Evolutionary conservation across 306 rosid species (phyloP).

Genomic region (Potentilla sterilis): DNA sequence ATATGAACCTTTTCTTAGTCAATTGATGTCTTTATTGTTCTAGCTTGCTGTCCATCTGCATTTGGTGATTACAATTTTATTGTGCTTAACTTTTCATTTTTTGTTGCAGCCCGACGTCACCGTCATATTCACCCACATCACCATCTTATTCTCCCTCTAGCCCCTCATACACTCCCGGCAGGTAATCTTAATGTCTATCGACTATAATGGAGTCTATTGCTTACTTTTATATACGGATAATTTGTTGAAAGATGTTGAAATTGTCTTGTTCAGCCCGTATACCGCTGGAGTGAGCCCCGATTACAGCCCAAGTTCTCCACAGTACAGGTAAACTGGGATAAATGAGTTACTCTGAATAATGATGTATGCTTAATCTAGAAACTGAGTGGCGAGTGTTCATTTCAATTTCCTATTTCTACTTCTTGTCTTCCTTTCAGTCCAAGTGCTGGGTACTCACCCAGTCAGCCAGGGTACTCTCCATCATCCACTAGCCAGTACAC

Average conservation of each 20-base stretch:
- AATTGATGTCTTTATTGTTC: neutral
- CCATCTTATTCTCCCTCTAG: constrained; percentile 96
- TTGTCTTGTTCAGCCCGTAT: constrained; percentile 59
- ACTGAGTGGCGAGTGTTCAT: constrained; percentile 5
- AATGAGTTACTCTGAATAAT: neutral
- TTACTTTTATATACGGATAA: neutral
- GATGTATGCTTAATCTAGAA: neutral
- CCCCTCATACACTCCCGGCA: constrained; percentile 95
- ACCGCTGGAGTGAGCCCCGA: constrained; percentile 85
- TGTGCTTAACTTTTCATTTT: constrained; percentile 9
- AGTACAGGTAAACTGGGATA: constrained; percentile 54
- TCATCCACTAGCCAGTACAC: constrained; percentile 95
- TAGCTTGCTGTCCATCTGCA: neutral
- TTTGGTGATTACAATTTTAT: neutral
- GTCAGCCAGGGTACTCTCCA: constrained; percentile 98
- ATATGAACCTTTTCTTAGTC: neutral
- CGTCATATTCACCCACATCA: constrained; percentile 96
- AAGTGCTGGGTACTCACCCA: constrained; percentile 96
- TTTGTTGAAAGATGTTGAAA: constrained; percentile 9
- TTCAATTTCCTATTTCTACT: constrained; percentile 5
- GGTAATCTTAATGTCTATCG: constrained; percentile 42
- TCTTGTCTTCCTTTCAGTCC: constrained; percentile 49
- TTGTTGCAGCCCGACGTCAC: constrained; percentile 86
- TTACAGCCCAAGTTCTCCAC: constrained; percentile 92
- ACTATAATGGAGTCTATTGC: neutral